Evolutionary conservation across 805 yeast genomes (phyloP).

Genomic region (Brettanomyces naardenensis): DNA sequence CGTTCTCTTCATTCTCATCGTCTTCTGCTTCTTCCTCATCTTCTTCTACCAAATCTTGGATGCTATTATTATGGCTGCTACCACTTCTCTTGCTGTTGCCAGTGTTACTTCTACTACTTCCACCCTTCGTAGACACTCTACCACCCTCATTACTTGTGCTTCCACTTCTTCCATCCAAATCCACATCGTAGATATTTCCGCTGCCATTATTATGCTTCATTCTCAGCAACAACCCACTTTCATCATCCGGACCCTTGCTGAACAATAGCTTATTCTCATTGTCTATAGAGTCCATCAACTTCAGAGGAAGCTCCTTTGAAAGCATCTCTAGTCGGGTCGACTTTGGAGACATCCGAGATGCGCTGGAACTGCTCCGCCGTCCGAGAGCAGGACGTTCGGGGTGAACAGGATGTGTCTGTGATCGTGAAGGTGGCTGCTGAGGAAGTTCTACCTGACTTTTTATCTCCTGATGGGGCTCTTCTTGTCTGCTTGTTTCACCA

Average conservation of each 20-base stretch:
- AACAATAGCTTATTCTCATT: slow-evolving; percentile 20
- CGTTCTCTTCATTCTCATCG: background rate
- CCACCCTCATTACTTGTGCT: background rate
- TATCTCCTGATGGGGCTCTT: background rate
- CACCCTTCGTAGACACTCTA: background rate
- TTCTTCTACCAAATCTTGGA: background rate
- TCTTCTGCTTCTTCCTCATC: background rate
- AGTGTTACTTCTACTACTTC: too few relatives aligned
- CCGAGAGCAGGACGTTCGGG: background rate
- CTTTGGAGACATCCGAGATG: slow-evolving; percentile 1
- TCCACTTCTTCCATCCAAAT: background rate
- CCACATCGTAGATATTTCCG: background rate
- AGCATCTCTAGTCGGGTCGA: slow-evolving; percentile 13
- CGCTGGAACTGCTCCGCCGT: background rate
- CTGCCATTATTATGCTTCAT: background rate
- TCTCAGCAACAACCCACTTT: slow-evolving; percentile 3
- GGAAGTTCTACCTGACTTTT: background rate
- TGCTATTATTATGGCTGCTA: too few relatives aligned
- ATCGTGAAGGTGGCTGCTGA: background rate
- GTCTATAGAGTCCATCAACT: slow-evolving; percentile 22
- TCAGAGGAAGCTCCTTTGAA: slow-evolving; percentile 22
- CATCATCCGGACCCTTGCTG: background rate
- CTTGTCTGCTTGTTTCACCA: slow-evolving; percentile 3
- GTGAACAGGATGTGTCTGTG: too few relatives aligned
- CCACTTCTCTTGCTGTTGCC: too few relatives aligned